phyloP scores from a whole-genome alignment of 164 flowering plant genomes.

The Kalanchoe fedtschenkoi region DNA sequence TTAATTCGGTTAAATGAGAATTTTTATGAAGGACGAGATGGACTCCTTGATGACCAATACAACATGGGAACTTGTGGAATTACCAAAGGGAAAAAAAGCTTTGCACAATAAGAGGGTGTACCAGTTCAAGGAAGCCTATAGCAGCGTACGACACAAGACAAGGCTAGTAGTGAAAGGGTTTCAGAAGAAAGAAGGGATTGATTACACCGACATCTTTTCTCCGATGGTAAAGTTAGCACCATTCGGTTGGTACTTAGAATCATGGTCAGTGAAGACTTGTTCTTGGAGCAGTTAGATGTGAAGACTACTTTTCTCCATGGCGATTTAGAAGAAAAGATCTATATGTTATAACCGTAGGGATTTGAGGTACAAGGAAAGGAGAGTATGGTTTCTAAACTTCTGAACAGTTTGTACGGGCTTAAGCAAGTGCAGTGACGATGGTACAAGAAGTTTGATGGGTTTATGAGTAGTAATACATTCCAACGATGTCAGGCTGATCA shows the following conservation, averaged over 20 bases:
- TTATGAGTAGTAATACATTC: not conserved
- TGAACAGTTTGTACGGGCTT: not conserved
- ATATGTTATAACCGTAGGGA: not conserved
- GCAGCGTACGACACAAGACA: conserved; percentile 3
- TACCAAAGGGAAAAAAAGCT: conserved; percentile 4
- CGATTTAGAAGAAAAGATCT: not conserved
- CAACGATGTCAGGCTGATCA: not conserved
- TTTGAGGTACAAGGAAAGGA: conserved; percentile 3
- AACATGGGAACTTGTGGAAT: not conserved
- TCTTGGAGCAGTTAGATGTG: conserved; percentile 7
- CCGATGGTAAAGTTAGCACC: not conserved
- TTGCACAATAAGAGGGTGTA: conserved; percentile 10
- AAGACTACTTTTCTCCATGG: conserved; percentile 1
- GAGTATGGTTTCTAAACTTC: not conserved
- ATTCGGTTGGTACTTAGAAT: too few species aligned
- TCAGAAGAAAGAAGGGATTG: not conserved
- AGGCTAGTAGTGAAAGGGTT: conserved; percentile 8
- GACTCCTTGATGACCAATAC: not conserved
- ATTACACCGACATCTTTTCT: conserved; percentile 4
- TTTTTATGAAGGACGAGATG: conserved; percentile 2
- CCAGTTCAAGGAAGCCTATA: conserved; percentile 6
- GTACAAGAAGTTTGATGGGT: not conserved
- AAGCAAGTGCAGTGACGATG: too few species aligned
- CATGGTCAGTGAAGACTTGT: not conserved
- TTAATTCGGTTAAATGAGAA: not conserved